These are phyloP conservation scores for Trametes cinnabarina DNA, from an alignment of 768 basidiomycete genomes.

Conservation along the genomic window DNA sequence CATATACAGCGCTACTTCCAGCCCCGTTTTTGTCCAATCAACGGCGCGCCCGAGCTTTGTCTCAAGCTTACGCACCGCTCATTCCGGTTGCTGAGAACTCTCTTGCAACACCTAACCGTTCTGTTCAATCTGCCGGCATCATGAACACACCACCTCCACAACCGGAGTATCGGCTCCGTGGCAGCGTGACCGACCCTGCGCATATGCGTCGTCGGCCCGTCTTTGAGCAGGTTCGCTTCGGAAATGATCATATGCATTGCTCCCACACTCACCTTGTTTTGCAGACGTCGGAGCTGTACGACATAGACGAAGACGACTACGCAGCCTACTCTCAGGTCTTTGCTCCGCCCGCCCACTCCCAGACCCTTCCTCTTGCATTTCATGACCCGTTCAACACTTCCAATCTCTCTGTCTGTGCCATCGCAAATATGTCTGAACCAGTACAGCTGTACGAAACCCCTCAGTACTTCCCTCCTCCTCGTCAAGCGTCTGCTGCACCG, in stretches of 20 bases:
- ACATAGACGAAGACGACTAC: slow-evolving; percentile 72
- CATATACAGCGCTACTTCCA: slow-evolving; percentile 49
- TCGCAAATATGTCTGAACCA: slow-evolving; percentile 36
- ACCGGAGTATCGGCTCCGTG: slow-evolving; percentile 62
- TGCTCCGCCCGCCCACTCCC: slow-evolving; percentile 33
- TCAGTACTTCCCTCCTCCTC: slow-evolving; percentile 25
- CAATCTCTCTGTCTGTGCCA: slow-evolving; percentile 17
- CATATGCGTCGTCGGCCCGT: slow-evolving; percentile 42
- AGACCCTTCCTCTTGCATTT: slow-evolving; percentile 35
- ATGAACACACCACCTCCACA: slow-evolving; percentile 71
- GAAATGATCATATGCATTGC: not conserved
- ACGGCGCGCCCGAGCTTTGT: slow-evolving; percentile 50
- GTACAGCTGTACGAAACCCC: slow-evolving; percentile 35
- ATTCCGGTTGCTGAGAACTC: slow-evolving; percentile 28
- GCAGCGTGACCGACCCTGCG: slow-evolving; percentile 71
- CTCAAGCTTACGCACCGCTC: slow-evolving; percentile 51
- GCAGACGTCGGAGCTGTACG: slow-evolving; percentile 53
- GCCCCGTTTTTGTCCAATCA: slow-evolving; percentile 56
- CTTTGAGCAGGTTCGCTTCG: slow-evolving; percentile 44
- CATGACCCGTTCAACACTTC: slow-evolving; percentile 45
- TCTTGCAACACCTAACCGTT: slow-evolving; percentile 28
- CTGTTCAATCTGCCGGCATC: slow-evolving; percentile 38
- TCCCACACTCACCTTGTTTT: slow-evolving; percentile 26
- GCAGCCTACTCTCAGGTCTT: slow-evolving; percentile 44
- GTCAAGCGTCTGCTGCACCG: slow-evolving; percentile 28